Conservation (phyloP, 768 basidiomycete genomes). For the Boletus vermiculosoides region DNA sequence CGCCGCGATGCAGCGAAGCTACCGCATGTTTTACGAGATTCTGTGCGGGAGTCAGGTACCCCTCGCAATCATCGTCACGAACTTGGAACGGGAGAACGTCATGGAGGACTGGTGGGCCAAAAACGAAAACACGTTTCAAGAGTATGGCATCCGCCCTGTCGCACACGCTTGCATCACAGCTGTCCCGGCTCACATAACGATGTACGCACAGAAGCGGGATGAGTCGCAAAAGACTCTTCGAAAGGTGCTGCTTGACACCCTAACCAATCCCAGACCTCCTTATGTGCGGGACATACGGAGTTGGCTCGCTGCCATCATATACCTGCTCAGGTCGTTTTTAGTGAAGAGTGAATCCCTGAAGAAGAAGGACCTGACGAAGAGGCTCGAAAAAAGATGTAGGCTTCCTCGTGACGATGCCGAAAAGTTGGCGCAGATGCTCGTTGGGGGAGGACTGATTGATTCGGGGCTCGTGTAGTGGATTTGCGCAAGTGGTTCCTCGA, state of each 20-base stretch:
- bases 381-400: background rate
- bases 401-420: background rate
- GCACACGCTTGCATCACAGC: slow-evolving; percentile 15
- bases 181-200: background rate
- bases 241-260: background rate
- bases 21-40: slow-evolving; percentile 16
- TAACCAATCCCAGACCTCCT: background rate
- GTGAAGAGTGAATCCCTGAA: background rate
- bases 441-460: background rate
- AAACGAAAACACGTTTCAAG: background rate
- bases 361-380: background rate
- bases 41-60: slow-evolving; percentile 9
- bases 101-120: slow-evolving; percentile 17
- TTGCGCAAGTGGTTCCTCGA: background rate
- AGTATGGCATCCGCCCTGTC: background rate
- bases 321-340: background rate
- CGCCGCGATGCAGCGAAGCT: slow-evolving; percentile 2
- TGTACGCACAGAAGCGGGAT: background rate
- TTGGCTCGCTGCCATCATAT: background rate
- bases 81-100: slow-evolving; percentile 1
- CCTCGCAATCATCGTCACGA: slow-evolving; percentile 14
- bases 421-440: background rate
- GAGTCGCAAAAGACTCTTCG: background rate
- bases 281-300: slow-evolving; percentile 2
- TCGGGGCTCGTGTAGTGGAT: background rate